These are phyloP conservation scores for Nannochloropsis salina DNA, from an alignment of 108 stramenopile species.

Conservation along the genomic window DNA sequence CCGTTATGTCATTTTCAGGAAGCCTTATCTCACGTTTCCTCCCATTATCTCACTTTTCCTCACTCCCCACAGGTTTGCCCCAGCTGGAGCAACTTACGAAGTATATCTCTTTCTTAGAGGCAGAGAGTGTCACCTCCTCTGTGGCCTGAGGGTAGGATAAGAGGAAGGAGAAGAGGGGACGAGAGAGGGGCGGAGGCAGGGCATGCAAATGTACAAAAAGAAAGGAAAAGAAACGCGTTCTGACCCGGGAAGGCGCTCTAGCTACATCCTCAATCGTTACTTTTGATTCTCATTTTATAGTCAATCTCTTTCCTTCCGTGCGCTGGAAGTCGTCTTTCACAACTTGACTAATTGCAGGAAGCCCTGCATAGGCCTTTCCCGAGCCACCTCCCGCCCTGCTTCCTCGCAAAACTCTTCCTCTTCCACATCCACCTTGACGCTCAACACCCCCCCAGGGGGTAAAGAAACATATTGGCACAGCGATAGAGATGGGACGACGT, in stretches of 20 bases:
- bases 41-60: not conserved
- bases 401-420: not conserved
- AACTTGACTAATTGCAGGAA: not conserved
- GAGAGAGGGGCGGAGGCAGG: not conserved
- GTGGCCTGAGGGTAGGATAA: not conserved
- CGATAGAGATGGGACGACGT: not conserved
- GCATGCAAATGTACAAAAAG: not conserved
- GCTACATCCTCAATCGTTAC: not conserved
- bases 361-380: not conserved
- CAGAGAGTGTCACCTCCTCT: conserved; percentile 1
- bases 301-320: not conserved
- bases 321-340: not conserved
- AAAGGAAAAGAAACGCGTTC: not conserved
- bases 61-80: not conserved
- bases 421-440: not conserved
- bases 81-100: not conserved
- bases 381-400: not conserved
- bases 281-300: not conserved
- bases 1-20: not conserved
- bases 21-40: not conserved
- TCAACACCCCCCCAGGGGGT: not conserved
- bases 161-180: not conserved
- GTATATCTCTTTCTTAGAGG: conserved; percentile 6
- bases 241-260: not conserved
- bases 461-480: not conserved